Percentiles rank a stretch among this genome's conserved stretches.
phyloP scores from a whole-genome alignment of 129 eudicot genomes.

The Tanacetum coccineum region DNA sequence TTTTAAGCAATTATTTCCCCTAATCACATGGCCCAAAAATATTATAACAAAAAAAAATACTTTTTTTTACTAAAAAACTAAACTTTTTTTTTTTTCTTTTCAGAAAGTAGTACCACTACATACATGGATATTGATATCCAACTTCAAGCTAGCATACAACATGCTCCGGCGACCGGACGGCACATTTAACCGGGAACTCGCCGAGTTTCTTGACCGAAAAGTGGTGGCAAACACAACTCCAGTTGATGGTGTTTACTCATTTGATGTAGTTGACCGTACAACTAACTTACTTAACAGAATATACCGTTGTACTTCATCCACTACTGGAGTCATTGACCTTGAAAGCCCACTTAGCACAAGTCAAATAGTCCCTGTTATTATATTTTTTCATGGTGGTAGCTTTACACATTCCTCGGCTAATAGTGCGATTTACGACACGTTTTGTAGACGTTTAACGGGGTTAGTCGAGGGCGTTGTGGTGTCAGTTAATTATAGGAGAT shows the following conservation, averaged over 20 bases:
- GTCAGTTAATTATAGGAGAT: conserved; percentile 79
- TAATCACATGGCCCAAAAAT: too few species aligned
- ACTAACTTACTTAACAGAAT: conserved; percentile 70
- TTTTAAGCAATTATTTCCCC: too few species aligned
- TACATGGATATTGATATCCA: conserved; percentile 91
- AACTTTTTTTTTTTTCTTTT: conserved; percentile 24
- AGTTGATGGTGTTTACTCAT: conserved; percentile 85
- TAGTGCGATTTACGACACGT: conserved; percentile 81
- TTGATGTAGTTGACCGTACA: conserved; percentile 72
- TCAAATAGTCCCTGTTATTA: conserved; percentile 71
- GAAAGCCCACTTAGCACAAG: conserved; percentile 67
- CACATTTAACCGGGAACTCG: conserved; percentile 83
- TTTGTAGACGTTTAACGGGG: conserved; percentile 70
- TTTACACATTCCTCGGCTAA: conserved; percentile 88
- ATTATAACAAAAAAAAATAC: too few species aligned
- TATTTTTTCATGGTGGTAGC: conserved; percentile 93
- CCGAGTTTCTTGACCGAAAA: conserved; percentile 88
- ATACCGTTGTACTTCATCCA: conserved; percentile 44
- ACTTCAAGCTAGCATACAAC: conserved; percentile 84
- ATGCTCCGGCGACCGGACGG: conserved; percentile 95
- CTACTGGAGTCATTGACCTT: conserved; percentile 38
- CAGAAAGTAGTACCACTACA: conserved; percentile 91
- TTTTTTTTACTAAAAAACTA: conserved; percentile 6
- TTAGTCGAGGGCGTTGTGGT: conserved; percentile 70
- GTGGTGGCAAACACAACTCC: conserved; percentile 74